Evolutionary conservation across 148 eudicot species (phyloP), one percentile per base, ranked within the genome.

Genomic region (Chenopodium suecicum): DNA sequence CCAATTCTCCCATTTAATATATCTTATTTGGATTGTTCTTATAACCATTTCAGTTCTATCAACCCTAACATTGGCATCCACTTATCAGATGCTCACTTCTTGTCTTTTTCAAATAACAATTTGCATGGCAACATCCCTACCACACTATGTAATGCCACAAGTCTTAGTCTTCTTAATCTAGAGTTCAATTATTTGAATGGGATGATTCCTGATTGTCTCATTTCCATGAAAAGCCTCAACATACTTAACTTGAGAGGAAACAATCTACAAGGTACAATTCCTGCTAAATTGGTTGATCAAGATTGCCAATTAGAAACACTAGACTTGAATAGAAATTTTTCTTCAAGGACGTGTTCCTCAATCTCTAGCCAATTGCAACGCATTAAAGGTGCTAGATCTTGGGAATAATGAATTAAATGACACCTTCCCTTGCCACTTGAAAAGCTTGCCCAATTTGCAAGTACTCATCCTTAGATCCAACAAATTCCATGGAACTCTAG

Each of bases 391-490:
- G 16, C 22, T 92, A 67, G 82, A 92, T 78, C 79, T 90, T 9
- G 90, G 90, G 2, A 83, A 86, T 72, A 88, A 90, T 76, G 60
- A 29, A 1, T 70, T 93, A 1, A 66, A 27, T 0, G 93, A 85
- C 75, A 81, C 63, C 4, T 91, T 86, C 58, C 91, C 95, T 14
- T 88, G 90, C 63, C 85, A 77, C 34, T 81, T 93, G 79, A 62
- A 32, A 80, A 80, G 46, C 80, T 14, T 27, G 79, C 85, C 71
- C 37, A 50, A 78, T 3, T 77, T 93, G 80, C 86, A 86, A 6
- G 93, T 93, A 32, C 84, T 93, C 5, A 88, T 86, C 27, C 78
- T 92, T 60, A 82, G 91, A 9, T 80, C 84, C 41, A 92, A 92
- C 81, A 78, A 16, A 17, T 90, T 92, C 31, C 69, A 79, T 34